These are phyloP conservation scores for Combretum micranthum DNA, from an alignment of 345 rosid species.

Conservation along the genomic window DNA sequence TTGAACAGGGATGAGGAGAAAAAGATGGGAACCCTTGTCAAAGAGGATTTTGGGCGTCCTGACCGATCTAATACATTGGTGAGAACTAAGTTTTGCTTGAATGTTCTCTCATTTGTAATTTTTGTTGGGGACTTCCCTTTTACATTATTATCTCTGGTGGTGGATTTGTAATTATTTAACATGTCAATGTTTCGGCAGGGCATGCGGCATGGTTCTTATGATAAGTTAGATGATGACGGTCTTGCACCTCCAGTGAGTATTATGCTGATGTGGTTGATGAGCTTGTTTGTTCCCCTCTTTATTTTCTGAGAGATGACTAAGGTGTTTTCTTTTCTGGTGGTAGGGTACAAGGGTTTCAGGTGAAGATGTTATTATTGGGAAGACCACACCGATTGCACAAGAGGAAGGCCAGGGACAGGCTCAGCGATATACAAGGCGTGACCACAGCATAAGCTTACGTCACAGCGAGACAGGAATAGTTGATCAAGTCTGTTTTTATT, in stretches of 20 bases:
- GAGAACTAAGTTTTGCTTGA: constrained; percentile 5
- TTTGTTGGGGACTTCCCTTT: not conserved
- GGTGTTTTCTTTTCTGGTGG: constrained; percentile 2
- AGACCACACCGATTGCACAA: constrained; percentile 84
- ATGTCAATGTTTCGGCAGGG: constrained; percentile 45
- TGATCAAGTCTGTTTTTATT: constrained; percentile 62
- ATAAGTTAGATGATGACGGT: constrained; percentile 96
- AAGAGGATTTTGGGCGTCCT: constrained; percentile 96
- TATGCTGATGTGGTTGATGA: not conserved
- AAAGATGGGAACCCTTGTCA: constrained; percentile 97
- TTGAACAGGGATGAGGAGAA: constrained; percentile 87
- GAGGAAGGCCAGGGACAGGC: constrained; percentile 90
- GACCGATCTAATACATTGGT: constrained; percentile 92
- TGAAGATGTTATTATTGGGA: constrained; percentile 95
- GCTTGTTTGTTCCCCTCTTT: not conserved
- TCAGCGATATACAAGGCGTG: constrained; percentile 75
- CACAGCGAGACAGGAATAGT: constrained; percentile 98
- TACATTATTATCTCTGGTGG: constrained; percentile 4
- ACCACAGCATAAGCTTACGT: constrained; percentile 93
- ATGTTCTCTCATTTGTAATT: not conserved
- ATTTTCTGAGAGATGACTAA: not conserved
- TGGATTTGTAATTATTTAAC: constrained; percentile 9
- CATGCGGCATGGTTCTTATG: constrained; percentile 98
- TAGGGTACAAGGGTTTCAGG: constrained; percentile 98
- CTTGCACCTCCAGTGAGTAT: constrained; percentile 92